phyloP scores from a whole-genome alignment of 805 yeast species.

The Saccharomycopsis guyanensis region DNA sequence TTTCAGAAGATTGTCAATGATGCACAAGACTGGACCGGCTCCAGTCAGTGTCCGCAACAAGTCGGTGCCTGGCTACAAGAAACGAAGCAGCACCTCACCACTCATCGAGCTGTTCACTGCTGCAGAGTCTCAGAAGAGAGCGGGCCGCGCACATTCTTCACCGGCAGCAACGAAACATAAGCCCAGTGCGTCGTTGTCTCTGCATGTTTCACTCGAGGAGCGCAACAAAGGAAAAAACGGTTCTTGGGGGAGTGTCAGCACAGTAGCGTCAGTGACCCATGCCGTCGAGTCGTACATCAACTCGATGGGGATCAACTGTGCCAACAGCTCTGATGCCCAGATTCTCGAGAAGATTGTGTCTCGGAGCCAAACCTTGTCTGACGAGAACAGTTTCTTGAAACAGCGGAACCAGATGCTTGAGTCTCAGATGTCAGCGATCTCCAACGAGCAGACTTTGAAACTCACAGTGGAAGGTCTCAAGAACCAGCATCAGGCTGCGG shows the following conservation, averaged over 20 bases:
- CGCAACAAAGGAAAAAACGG: conserved; percentile 1
- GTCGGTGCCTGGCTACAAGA: neutral
- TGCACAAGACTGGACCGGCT: conserved; percentile 2
- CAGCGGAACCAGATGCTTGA: conserved; percentile 12
- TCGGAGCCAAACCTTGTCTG: conserved; percentile 11
- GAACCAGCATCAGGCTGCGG: neutral
- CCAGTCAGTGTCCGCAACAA: neutral
- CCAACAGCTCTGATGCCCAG: neutral
- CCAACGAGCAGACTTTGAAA: neutral
- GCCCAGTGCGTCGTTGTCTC: neutral
- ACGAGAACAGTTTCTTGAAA: conserved; percentile 14
- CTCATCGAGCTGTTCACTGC: conserved; percentile 10
- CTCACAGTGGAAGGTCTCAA: conserved; percentile 3
- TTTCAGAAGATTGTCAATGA: conserved; percentile 7
- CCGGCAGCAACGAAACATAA: neutral
- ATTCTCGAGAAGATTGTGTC: conserved; percentile 11
- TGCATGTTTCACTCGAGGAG: neutral
- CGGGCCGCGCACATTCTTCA: neutral
- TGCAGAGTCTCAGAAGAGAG: neutral
- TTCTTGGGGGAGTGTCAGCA: conserved; percentile 8
- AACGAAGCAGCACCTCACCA: conserved; percentile 8
- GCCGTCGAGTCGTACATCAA: conserved; percentile 2
- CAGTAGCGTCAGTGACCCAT: conserved; percentile 1
- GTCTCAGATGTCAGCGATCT: neutral
- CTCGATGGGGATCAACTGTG: conserved; percentile 3